A percentile compares a stretch with the other conserved stretches of the same genome.
phyloP scores from a whole-genome alignment of 345 rosid genomes.

The Stellera chamaejasme region DNA sequence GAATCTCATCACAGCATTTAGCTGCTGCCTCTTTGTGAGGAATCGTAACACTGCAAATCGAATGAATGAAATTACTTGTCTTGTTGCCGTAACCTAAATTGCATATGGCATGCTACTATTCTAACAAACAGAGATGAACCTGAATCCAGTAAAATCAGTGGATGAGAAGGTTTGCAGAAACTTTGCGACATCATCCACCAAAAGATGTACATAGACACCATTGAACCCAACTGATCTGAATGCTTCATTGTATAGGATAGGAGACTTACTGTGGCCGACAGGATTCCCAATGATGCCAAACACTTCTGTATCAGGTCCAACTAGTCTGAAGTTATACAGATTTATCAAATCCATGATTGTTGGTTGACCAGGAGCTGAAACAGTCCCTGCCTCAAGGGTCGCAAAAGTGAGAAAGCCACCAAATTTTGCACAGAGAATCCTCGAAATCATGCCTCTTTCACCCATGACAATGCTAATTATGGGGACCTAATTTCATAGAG shows the following conservation, averaged over 20 bases:
- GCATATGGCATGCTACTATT: not conserved
- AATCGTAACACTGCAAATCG: conserved; percentile 62
- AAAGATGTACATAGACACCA: conserved; percentile 68
- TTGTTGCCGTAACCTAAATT: not conserved
- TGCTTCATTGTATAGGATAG: conserved; percentile 76
- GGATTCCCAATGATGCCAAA: conserved; percentile 91
- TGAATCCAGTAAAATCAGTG: conserved; percentile 86
- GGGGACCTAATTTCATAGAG: conserved; percentile 48
- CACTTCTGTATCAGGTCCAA: conserved; percentile 86
- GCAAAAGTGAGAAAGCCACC: conserved; percentile 94
- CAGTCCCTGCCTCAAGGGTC: conserved; percentile 64
- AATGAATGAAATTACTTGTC: conserved; percentile 12
- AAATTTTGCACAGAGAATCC: conserved; percentile 82
- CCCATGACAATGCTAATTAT: conserved; percentile 88
- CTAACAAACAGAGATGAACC: conserved; percentile 28
- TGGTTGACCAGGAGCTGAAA: conserved; percentile 96
- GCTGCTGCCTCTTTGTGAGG: conserved; percentile 91
- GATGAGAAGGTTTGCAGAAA: conserved; percentile 78
- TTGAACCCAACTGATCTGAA: conserved; percentile 73
- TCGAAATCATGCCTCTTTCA: conserved; percentile 80
- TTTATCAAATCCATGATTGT: conserved; percentile 63
- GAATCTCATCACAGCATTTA: conserved; percentile 77
- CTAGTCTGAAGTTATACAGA: conserved; percentile 70
- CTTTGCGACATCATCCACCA: conserved; percentile 69
- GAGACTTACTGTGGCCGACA: conserved; percentile 92